Evolutionary conservation across 495 filamentous ascomycete genomes (phyloP).

Genomic region (Polyplosphaeria fusca): DNA sequence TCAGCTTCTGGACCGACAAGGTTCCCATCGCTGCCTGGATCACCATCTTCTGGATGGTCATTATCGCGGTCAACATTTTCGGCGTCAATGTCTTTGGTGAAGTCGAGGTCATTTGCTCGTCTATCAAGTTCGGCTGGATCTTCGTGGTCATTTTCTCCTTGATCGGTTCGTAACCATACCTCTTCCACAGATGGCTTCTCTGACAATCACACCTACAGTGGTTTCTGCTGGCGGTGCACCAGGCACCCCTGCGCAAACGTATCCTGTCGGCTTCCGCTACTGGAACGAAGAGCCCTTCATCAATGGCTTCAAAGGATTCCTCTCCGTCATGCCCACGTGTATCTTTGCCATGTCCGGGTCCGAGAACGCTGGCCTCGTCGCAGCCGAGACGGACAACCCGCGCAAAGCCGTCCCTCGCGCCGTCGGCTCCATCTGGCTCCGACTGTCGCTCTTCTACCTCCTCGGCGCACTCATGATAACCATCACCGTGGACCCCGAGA

Average conservation of each 20-base stretch:
- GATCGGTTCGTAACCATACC: constrained; percentile 20
- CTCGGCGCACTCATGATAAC: constrained; percentile 33
- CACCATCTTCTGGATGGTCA: constrained; percentile 31
- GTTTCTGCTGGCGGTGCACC: constrained; percentile 31
- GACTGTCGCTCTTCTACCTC: constrained; percentile 34
- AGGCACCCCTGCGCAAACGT: constrained; percentile 1
- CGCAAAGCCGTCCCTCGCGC: constrained; percentile 32
- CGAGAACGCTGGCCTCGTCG: constrained; percentile 33
- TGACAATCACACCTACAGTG: constrained; percentile 9
- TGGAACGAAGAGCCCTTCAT: constrained; percentile 30
- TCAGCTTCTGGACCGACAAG: constrained; percentile 33
- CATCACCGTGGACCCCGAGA: constrained; percentile 29
- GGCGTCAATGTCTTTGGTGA: constrained; percentile 32
- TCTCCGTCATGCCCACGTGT: constrained; percentile 32
- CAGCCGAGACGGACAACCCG: constrained; percentile 32
- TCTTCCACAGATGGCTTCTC: background rate
- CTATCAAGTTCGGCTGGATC: constrained; percentile 36
- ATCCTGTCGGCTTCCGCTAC: constrained; percentile 34
- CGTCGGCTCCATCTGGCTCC: constrained; percentile 34
- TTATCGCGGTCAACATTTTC: constrained; percentile 29
- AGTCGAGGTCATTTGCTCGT: constrained; percentile 32
- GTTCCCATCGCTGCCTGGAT: constrained; percentile 34
- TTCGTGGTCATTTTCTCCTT: constrained; percentile 35
- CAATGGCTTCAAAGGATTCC: constrained; percentile 36
- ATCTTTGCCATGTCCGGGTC: constrained; percentile 35